Base-by-base conservation (phyloP, 331 rosid species). In the Rhamnella rubrinervis region DNA sequence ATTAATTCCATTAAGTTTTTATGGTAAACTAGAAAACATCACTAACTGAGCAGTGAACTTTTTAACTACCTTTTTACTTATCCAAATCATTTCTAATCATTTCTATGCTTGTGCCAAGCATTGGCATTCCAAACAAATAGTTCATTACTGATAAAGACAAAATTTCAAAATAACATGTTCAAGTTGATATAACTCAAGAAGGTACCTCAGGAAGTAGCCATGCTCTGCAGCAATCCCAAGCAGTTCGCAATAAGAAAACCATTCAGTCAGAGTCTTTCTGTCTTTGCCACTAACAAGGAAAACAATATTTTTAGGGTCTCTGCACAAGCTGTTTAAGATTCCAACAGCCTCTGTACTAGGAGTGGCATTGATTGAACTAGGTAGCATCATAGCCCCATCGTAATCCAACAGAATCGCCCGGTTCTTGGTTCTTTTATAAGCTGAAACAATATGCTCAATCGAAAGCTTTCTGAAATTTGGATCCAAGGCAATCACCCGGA, bases 141-240 rank as follows among this genome's bases (percentile, higher is more conserved):
- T 40, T 40, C 11, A 8, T 40, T 40, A 10, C 8, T 40, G 12
- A 10, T 40, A 7, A 40, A 40, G 46, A 40, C 4, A 11, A 44
- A 11, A 44, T 44, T 15, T 44, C 49, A 44, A 44, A 2, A 44
- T 44, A 9, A 44, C 2, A 53, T n/a, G 58, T 53, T 53, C 12
- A 53, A 53, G 13, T 4, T 3, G 19, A 21, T 4, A 18, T 6
- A 53, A 10, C 8, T 15, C 4, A 17, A 17, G 58, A n/a, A 53
- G 17, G 18, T 53, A 92, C 98, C 89, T 89, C 65, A 92, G 78
- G 67, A 87, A 92, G 72, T 85, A 92, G 67, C 98, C 98, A 77
- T 86, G 95, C 77, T 92, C 98, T 19, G 98, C 98, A 56, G 96
- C 98, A 31, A 92, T 72, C 71, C 98, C 98, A 20, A 92, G 89